Conservation (phyloP, 2,329 filamentous ascomycete species). For the Beauveria bassiana region DNA sequence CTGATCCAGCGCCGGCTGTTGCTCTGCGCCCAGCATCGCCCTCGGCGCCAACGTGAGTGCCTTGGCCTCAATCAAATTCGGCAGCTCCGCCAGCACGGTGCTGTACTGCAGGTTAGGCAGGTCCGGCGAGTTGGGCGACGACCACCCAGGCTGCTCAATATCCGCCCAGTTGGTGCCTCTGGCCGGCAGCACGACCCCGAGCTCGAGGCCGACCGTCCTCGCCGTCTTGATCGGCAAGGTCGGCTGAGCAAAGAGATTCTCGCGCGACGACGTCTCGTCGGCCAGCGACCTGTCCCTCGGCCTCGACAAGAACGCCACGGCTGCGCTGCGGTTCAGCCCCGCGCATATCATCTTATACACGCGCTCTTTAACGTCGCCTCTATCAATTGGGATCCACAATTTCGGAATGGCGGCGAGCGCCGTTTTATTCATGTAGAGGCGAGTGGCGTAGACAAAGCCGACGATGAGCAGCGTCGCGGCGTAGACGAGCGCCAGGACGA, state of each 20-base stretch:
- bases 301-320: slow-evolving; percentile 69
- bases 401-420: slow-evolving; percentile 79
- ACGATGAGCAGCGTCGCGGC: slow-evolving; percentile 63
- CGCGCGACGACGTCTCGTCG: background rate
- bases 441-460: slow-evolving; percentile 67
- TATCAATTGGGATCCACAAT: slow-evolving; percentile 76
- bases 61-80: slow-evolving; percentile 85
- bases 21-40: slow-evolving; percentile 29
- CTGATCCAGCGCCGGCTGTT: slow-evolving; percentile 45
- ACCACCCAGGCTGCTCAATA: slow-evolving; percentile 86
- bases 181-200: slow-evolving; percentile 40
- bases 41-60: slow-evolving; percentile 76
- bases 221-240: slow-evolving; percentile 19
- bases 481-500: slow-evolving; percentile 72
- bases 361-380: slow-evolving; percentile 67
- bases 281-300: slow-evolving; percentile 39
- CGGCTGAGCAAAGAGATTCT: slow-evolving; percentile 21
- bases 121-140: slow-evolving; percentile 66
- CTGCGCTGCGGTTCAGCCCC: slow-evolving; percentile 67
- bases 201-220: slow-evolving; percentile 28
- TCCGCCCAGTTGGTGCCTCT: slow-evolving; percentile 63
- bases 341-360: slow-evolving; percentile 70
- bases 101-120: slow-evolving; percentile 76
- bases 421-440: slow-evolving; percentile 80
- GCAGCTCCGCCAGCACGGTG: slow-evolving; percentile 74